Evolutionary conservation across 768 basidiomycete species (phyloP).

Genomic region (Lactarius quietus): DNA sequence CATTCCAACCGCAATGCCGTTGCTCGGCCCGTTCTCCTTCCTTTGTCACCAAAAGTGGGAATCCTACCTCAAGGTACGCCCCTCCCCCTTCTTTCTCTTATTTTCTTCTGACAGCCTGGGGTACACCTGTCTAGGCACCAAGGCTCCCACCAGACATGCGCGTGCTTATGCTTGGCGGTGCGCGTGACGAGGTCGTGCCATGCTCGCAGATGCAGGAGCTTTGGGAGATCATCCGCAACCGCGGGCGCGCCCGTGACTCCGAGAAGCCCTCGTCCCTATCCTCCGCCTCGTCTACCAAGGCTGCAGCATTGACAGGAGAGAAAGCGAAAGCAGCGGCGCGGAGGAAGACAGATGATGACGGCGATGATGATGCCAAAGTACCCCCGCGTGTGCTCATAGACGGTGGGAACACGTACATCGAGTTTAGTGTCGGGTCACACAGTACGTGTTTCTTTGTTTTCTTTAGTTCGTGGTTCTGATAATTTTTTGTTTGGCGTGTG

Average conservation of each 20-base stretch:
- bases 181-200: slow-evolving; percentile 68
- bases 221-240: slow-evolving; percentile 52
- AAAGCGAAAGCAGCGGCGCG: slow-evolving; percentile 1
- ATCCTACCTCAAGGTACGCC: slow-evolving; percentile 51
- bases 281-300: neutral
- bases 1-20: slow-evolving; percentile 76
- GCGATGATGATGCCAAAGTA: slow-evolving; percentile 6
- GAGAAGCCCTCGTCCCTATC: neutral
- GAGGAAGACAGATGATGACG: slow-evolving; percentile 8
- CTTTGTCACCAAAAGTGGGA: slow-evolving; percentile 90
- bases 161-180: slow-evolving; percentile 79
- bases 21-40: slow-evolving; percentile 67
- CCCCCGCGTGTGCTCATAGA: slow-evolving; percentile 23
- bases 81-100: slow-evolving; percentile 35
- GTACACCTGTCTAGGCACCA: slow-evolving; percentile 32
- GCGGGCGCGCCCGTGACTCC: slow-evolving; percentile 5
- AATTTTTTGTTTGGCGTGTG: neutral
- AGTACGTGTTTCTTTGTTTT: slow-evolving; percentile 26
- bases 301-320: neutral
- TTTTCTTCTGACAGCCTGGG: slow-evolving; percentile 37
- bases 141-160: slow-evolving; percentile 62
- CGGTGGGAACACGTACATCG: slow-evolving; percentile 26
- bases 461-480: neutral
- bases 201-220: slow-evolving; percentile 71
- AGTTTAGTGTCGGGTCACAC: slow-evolving; percentile 31